These are phyloP conservation scores for Teunomyces stri DNA, from an alignment of 805 yeast species.

Conservation along the genomic window DNA sequence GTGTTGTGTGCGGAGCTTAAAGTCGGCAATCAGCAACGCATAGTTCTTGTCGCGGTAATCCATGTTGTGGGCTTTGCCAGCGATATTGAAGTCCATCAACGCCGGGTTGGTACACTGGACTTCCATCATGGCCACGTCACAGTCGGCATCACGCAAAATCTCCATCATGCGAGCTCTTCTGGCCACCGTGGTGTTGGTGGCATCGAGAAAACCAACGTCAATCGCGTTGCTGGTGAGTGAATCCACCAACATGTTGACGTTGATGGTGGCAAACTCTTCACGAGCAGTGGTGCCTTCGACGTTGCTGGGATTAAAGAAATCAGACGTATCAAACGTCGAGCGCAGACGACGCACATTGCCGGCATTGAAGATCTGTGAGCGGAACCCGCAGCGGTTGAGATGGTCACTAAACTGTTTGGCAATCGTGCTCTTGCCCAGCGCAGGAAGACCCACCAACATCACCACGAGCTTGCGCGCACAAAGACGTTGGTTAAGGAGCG, in stretches of 20 bases:
- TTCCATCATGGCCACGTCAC: slow-evolving; percentile 54
- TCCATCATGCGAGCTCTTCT: slow-evolving; percentile 33
- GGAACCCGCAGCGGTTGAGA: slow-evolving; percentile 23
- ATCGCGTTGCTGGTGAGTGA: slow-evolving; percentile 25
- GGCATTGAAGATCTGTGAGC: slow-evolving; percentile 43
- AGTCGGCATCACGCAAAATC: slow-evolving; percentile 23
- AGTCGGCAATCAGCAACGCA: slow-evolving; percentile 55
- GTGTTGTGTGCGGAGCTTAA: slow-evolving; percentile 52
- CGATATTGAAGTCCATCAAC: slow-evolving; percentile 58
- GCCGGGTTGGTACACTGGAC: slow-evolving; percentile 54
- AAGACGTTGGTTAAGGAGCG: slow-evolving; percentile 6
- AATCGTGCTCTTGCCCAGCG: slow-evolving; percentile 40
- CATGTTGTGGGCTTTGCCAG: slow-evolving; percentile 58
- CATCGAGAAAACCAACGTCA: slow-evolving; percentile 41
- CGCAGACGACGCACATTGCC: slow-evolving; percentile 48
- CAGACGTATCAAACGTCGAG: slow-evolving; percentile 26
- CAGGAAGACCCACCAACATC: slow-evolving; percentile 42
- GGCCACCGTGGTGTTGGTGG: slow-evolving; percentile 39
- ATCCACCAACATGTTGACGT: slow-evolving; percentile 30
- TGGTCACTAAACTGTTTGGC: slow-evolving; percentile 30
- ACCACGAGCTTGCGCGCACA: slow-evolving; percentile 20
- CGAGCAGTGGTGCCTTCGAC: slow-evolving; percentile 28
- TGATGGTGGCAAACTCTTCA: slow-evolving; percentile 34
- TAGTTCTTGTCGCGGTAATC: slow-evolving; percentile 58
- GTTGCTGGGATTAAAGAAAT: slow-evolving; percentile 39